Conservation (phyloP, 2,329 filamentous ascomycete species). For the Myriosclerotinia scirpicola region DNA sequence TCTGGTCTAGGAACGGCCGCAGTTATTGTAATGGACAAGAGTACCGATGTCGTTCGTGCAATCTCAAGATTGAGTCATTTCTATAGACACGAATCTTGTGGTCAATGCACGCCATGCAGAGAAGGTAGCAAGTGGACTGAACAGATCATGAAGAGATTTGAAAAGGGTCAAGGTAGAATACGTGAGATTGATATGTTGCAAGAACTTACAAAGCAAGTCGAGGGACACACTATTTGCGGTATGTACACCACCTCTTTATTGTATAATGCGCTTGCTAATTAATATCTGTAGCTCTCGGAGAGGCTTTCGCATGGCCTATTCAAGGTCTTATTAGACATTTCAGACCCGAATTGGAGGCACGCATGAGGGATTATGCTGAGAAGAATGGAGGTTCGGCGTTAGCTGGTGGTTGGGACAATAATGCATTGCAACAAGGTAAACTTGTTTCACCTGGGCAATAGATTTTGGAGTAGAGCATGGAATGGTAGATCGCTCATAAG, state of each 20-base stretch:
- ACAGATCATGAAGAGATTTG: conserved; percentile 97
- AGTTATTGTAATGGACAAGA: conserved; percentile 99
- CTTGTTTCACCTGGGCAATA: conserved; percentile 90
- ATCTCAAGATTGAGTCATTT: conserved; percentile 93
- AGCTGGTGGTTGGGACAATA: conserved; percentile 84
- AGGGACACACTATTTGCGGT: conserved; percentile 98
- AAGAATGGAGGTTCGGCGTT: conserved; percentile 71
- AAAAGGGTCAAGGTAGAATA: conserved; percentile 82
- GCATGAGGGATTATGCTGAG: conserved; percentile 78
- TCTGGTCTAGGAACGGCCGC: conserved; percentile 96
- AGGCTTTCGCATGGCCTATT: conserved; percentile 98
- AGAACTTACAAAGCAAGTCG: conserved; percentile 98
- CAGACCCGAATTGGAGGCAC: conserved; percentile 88
- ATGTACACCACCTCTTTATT: conserved; percentile 44
- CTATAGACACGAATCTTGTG: conserved; percentile 97
- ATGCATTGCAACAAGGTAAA: conserved; percentile 74
- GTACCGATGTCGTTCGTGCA: conserved; percentile 89
- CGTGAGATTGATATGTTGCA: conserved; percentile 99
- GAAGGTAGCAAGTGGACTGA: conserved; percentile 99
- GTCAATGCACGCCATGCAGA: conserved; percentile 98
- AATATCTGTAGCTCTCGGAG: conserved; percentile 68
- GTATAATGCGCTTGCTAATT: conserved; percentile 12
- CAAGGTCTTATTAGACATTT: conserved; percentile 98
- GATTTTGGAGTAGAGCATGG: conserved; percentile 36
- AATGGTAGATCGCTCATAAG: conserved; percentile 35